Percentiles rank a stretch among this genome's conserved stretches.
phyloP scores from a whole-genome alignment of 2,329 filamentous ascomycete genomes.

The Drechslera avenae region DNA sequence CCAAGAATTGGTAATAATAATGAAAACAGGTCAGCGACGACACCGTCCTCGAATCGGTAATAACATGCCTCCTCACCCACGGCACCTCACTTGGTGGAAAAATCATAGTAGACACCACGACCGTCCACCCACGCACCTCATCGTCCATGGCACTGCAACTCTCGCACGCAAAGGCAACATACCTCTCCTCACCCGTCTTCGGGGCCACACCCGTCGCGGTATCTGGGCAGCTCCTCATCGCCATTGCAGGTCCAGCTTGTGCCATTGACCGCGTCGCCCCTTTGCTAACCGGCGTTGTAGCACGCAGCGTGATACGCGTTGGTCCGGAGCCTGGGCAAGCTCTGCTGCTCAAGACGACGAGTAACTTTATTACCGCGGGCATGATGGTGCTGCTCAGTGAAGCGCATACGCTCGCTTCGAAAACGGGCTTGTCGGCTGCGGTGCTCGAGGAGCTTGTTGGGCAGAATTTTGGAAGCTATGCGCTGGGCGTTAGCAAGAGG shows the following conservation, averaged over 20 bases:
- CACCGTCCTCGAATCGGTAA: constrained; percentile 44
- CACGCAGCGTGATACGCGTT: constrained; percentile 50
- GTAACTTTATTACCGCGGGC: constrained; percentile 57
- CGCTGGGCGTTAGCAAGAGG: constrained; percentile 31
- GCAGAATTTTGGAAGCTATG: constrained; percentile 39
- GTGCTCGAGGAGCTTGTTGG: constrained; percentile 52
- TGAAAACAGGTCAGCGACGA: constrained; percentile 49
- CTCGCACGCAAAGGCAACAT: constrained; percentile 33
- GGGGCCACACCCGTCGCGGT: constrained; percentile 58
- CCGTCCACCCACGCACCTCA: constrained; percentile 56
- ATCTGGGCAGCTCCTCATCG: constrained; percentile 54
- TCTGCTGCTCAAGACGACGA: constrained; percentile 55
- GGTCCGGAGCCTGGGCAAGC: constrained; percentile 53
- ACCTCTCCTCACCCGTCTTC: constrained; percentile 57
- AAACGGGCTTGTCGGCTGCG: constrained; percentile 49
- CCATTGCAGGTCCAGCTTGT: constrained; percentile 50
- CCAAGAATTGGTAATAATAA: too few relatives aligned
- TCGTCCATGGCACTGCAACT: constrained; percentile 38
- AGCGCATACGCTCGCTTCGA: constrained; percentile 57
- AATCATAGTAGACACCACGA: constrained; percentile 57
- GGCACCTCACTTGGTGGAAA: constrained; percentile 44
- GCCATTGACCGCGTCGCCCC: constrained; percentile 48
- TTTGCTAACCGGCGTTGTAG: constrained; percentile 50
- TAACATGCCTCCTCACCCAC: constrained; percentile 29
- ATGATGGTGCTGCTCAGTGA: constrained; percentile 58